Evolutionary conservation across 179 eudicot species (phyloP).

Genomic region (Corrigiola litoralis): DNA sequence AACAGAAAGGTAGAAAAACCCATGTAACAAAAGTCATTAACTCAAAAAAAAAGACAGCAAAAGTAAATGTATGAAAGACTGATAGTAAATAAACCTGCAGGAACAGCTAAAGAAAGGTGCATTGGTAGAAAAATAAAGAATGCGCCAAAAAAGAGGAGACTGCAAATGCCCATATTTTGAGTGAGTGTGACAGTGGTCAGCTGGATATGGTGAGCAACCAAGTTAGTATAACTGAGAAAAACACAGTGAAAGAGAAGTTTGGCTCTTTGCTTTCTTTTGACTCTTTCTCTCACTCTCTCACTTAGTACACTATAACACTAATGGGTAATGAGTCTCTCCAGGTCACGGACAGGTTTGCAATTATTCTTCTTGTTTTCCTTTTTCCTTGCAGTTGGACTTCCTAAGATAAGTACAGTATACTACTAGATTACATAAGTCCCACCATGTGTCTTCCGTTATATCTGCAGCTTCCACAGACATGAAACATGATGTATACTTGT

Average conservation of each 20-base stretch:
- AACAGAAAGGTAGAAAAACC: too few species aligned
- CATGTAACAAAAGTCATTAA: slow-evolving; percentile 1
- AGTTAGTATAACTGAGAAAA: too few species aligned
- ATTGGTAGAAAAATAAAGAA: slow-evolving; percentile 17
- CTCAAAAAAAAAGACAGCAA: background rate
- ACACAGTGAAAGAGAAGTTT: background rate
- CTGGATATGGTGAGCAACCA: too few species aligned
- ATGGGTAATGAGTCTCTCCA: too few species aligned
- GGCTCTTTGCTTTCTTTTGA: background rate
- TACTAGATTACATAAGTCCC: too few species aligned
- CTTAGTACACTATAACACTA: too few species aligned
- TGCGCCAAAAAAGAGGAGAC: slow-evolving; percentile 11
- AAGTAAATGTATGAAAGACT: background rate
- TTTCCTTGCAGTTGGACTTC: background rate
- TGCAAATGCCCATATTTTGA: slow-evolving; percentile 13
- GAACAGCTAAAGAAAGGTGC: slow-evolving; percentile 14
- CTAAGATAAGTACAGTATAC: too few species aligned
- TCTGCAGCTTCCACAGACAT: too few species aligned
- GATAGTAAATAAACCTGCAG: slow-evolving; percentile 16
- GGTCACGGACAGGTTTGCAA: slow-evolving; percentile 7
- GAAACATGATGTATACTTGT: too few species aligned
- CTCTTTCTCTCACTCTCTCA: background rate
- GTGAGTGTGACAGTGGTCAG: too few species aligned
- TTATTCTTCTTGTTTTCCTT: background rate
- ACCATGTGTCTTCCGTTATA: slow-evolving; percentile 11